Percentiles rank a stretch among this genome's conserved stretches.
phyloP scores from a whole-genome alignment of 768 basidiomycete genomes.

The Suillus plorans region DNA sequence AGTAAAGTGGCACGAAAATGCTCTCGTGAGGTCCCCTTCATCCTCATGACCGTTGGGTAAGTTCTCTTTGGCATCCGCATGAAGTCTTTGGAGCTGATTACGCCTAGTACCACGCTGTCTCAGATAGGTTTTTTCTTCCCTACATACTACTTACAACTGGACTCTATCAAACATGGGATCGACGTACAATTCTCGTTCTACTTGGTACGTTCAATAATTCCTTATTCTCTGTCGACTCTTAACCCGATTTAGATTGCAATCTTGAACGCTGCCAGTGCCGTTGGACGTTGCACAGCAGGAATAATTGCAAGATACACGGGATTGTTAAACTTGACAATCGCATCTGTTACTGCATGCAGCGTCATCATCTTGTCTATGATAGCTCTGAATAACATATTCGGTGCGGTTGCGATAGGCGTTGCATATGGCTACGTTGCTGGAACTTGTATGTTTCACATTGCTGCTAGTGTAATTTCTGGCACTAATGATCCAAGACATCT shows the following conservation, averaged over 20 bases:
- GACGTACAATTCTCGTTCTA: conserved; percentile 51
- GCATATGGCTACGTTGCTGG: conserved; percentile 53
- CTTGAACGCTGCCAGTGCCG: conserved; percentile 47
- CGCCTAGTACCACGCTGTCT: conserved; percentile 19
- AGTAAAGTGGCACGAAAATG: conserved; percentile 24
- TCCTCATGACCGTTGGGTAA: conserved; percentile 26
- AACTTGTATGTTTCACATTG: conserved; percentile 30
- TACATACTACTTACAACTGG: conserved; percentile 58
- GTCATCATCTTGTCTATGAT: conserved; percentile 46
- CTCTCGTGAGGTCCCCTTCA: conserved; percentile 22
- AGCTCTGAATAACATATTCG: conserved; percentile 36
- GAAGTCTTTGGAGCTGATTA: conserved; percentile 3
- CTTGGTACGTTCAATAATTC: conserved; percentile 33
- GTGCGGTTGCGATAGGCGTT: conserved; percentile 41
- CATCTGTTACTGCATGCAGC: conserved; percentile 31
- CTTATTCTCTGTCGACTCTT: not conserved
- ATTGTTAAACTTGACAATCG: conserved; percentile 42
- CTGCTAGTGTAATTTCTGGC: not conserved
- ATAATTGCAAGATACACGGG: conserved; percentile 41
- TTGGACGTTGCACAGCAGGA: conserved; percentile 47
- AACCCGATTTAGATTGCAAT: conserved; percentile 43
- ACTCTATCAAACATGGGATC: conserved; percentile 50
- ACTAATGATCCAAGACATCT: conserved; percentile 31
- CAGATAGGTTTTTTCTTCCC: conserved; percentile 46
- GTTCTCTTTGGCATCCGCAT: not conserved